These are phyloP conservation scores for Penicillium cinerascens DNA, from an alignment of 495 filamentous ascomycete genomes.

Conservation along the genomic window DNA sequence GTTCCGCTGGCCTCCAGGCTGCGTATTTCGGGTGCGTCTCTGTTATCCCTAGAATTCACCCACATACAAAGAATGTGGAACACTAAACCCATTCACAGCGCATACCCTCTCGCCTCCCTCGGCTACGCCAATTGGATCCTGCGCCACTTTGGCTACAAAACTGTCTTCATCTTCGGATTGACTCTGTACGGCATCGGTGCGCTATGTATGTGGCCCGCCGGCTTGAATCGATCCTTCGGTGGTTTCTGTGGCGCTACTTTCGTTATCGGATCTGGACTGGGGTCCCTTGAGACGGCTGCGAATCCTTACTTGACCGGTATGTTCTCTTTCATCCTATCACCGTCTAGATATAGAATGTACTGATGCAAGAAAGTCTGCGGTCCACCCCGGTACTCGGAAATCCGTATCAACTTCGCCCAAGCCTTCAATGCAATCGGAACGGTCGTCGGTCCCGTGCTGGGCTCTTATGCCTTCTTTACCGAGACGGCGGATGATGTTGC, in stretches of 20 bases:
- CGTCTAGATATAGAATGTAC: neutral
- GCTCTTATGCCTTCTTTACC: conserved; percentile 65
- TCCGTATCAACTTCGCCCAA: conserved; percentile 65
- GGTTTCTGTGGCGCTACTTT: conserved; percentile 60
- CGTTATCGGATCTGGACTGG: conserved; percentile 54
- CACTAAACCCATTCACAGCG: conserved; percentile 26
- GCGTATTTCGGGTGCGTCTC: conserved; percentile 46
- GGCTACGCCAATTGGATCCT: conserved; percentile 58
- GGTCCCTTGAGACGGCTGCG: conserved; percentile 53
- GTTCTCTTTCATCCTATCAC: neutral
- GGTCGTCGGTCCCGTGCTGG: conserved; percentile 63
- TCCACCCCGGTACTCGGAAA: conserved; percentile 49
- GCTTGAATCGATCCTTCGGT: conserved; percentile 51
- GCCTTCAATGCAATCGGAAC: conserved; percentile 66
- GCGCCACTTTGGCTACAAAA: conserved; percentile 50
- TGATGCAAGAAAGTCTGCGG: conserved; percentile 39
- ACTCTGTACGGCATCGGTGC: conserved; percentile 52
- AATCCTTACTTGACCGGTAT: conserved; percentile 54
- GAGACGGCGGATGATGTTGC: conserved; percentile 46
- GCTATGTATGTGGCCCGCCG: conserved; percentile 54
- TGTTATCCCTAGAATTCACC: neutral
- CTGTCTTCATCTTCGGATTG: conserved; percentile 52
- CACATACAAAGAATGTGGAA: neutral
- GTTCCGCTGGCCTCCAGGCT: conserved; percentile 53
- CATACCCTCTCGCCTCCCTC: conserved; percentile 58